These are phyloP conservation scores for Carex sylvatica DNA, from an alignment of 202 grass and related monocot species.

Conservation along the genomic window DNA sequence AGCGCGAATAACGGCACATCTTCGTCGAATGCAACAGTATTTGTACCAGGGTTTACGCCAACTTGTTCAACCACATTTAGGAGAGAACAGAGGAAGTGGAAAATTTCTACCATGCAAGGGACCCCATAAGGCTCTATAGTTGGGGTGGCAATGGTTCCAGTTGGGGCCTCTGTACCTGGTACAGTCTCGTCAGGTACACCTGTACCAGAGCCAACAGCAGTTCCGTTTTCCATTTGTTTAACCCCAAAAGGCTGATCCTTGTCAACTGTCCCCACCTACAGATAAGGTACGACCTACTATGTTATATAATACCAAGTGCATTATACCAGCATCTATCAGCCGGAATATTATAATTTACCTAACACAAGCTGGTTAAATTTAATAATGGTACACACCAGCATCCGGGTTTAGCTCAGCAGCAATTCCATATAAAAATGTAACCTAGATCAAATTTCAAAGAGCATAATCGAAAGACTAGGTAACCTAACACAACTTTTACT, in stretches of 20 bases:
- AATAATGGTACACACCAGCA: too few species aligned
- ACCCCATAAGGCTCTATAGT: slow-evolving; percentile 77
- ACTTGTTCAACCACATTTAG: slow-evolving; percentile 69
- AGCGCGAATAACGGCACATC: slow-evolving; percentile 88
- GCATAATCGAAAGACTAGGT: background rate
- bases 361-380: too few species aligned
- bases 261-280: slow-evolving; percentile 67
- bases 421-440: background rate
- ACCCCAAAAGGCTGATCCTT: slow-evolving; percentile 75
- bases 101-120: slow-evolving; percentile 98
- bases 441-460: background rate
- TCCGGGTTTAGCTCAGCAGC: too few species aligned
- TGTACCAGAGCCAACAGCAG: slow-evolving; percentile 34
- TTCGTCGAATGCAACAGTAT: slow-evolving; percentile 56
- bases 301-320: background rate
- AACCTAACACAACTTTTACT: background rate
- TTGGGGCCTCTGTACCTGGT: slow-evolving; percentile 30
- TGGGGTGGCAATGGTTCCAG: background rate
- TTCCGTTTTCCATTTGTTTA: slow-evolving; percentile 75
- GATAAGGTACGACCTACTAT: background rate
- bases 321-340: background rate
- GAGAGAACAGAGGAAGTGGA: slow-evolving; percentile 94
- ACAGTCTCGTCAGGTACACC: slow-evolving; percentile 49
- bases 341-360: background rate
- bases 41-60: slow-evolving; percentile 37